Evolutionary conservation across 1,139 yeast species (phyloP).

Genomic region (Ashbya aceris): DNA sequence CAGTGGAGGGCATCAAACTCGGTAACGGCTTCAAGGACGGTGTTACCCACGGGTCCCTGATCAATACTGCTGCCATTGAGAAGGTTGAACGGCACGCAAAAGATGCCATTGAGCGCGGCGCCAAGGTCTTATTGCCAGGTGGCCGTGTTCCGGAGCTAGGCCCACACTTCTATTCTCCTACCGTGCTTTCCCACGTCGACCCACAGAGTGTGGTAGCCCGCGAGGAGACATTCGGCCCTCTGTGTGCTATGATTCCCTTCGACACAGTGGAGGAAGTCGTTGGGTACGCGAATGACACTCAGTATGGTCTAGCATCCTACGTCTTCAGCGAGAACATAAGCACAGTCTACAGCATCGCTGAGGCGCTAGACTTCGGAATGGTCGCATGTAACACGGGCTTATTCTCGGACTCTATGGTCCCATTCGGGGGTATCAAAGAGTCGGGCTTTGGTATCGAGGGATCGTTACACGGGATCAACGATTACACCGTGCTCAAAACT

Average conservation of each 20-base stretch:
- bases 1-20: conserved; percentile 46
- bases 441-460: conserved; percentile 83
- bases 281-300: conserved; percentile 55
- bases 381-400: conserved; percentile 69
- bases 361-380: conserved; percentile 72
- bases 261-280: conserved; percentile 61
- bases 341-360: conserved; percentile 57
- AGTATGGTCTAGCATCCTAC: conserved; percentile 73
- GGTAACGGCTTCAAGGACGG: conserved; percentile 67
- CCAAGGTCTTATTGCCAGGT: conserved; percentile 57
- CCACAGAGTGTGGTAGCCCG: conserved; percentile 49
- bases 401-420: conserved; percentile 61
- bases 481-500: conserved; percentile 58
- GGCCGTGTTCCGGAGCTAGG: conserved; percentile 58
- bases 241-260: conserved; percentile 69
- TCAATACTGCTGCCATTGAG: conserved; percentile 52
- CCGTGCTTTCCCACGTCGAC: conserved; percentile 60
- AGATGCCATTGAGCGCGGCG: conserved; percentile 72
- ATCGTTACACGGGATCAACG: conserved; percentile 65
- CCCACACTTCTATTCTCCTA: conserved; percentile 65
- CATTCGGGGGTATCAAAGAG: conserved; percentile 76
- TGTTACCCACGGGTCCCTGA: conserved; percentile 76
- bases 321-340: conserved; percentile 59
- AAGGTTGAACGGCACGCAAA: conserved; percentile 65
- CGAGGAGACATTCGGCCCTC: conserved; percentile 89